Evolutionary conservation across 305 asterid species (phyloP).

Genomic region (Solanum chacoense): DNA sequence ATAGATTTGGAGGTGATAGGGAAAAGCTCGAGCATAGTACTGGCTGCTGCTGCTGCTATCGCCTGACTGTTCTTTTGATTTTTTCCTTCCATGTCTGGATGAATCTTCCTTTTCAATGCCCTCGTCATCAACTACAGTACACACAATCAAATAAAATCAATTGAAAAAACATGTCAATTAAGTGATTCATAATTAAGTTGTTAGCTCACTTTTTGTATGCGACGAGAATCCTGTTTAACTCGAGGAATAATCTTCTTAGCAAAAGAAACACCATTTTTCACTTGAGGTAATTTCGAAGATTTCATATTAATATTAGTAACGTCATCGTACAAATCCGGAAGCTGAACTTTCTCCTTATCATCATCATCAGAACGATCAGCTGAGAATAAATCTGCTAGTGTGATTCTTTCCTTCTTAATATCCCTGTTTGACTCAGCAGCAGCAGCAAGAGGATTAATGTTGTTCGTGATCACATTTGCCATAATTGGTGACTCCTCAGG

Average conservation of each 20-base stretch:
- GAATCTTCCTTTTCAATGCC: constrained; percentile 65
- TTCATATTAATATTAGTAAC: not conserved
- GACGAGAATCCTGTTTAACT: constrained; percentile 26
- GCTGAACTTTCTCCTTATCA: not conserved
- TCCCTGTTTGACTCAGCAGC: not conserved
- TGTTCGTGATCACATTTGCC: constrained; percentile 7
- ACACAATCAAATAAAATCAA: not conserved
- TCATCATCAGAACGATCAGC: constrained; percentile 23
- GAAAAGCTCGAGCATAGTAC: not conserved
- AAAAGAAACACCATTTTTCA: constrained; percentile 11
- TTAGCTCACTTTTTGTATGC: constrained; percentile 35
- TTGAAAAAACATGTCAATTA: not conserved
- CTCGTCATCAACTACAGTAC: constrained; percentile 42
- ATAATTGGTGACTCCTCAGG: constrained; percentile 10
- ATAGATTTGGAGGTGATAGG: not conserved
- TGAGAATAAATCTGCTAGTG: constrained; percentile 55
- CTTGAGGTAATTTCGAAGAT: not conserved
- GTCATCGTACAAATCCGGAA: not conserved
- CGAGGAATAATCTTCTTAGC: constrained; percentile 27
- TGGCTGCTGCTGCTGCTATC: not conserved
- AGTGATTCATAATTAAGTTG: not conserved
- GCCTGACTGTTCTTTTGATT: not conserved
- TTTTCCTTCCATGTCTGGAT: constrained; percentile 35
- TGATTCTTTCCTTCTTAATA: constrained; percentile 29
- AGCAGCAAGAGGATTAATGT: not conserved